These are phyloP conservation scores for Amanita polypyramis DNA, from an alignment of 768 basidiomycete species.

Conservation along the genomic window DNA sequence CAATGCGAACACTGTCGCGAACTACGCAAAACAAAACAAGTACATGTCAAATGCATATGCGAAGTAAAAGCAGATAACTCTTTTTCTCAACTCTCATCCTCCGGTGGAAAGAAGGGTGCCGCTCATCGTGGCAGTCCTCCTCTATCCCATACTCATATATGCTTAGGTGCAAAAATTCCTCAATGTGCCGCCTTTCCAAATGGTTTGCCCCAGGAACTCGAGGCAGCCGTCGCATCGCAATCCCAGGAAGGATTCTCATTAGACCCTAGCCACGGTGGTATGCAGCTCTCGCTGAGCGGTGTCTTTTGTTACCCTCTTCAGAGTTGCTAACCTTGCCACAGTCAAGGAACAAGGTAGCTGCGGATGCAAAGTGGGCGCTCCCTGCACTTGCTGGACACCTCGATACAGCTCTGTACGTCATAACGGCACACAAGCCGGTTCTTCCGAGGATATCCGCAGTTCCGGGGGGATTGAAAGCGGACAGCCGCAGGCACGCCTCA, in stretches of 20 bases:
- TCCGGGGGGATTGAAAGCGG: not conserved
- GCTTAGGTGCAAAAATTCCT: constrained; percentile 45
- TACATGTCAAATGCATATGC: constrained; percentile 83
- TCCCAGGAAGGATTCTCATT: constrained; percentile 38
- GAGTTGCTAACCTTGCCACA: constrained; percentile 36
- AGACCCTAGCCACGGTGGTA: constrained; percentile 60
- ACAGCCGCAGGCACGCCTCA: constrained; percentile 4
- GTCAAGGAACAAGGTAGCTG: constrained; percentile 25
- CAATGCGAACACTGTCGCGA: constrained; percentile 87
- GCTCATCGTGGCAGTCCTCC: constrained; percentile 15
- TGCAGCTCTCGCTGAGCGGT: constrained; percentile 39
- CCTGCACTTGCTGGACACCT: constrained; percentile 51
- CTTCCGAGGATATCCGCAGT: not conserved
- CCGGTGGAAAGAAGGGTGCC: constrained; percentile 56
- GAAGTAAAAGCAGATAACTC: constrained; percentile 54
- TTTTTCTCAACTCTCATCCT: constrained; percentile 26
- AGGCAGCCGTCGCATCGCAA: constrained; percentile 46
- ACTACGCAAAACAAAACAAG: constrained; percentile 74
- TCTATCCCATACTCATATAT: constrained; percentile 32
- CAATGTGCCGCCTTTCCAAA: constrained; percentile 72
- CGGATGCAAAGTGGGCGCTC: constrained; percentile 39
- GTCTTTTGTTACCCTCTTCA: constrained; percentile 21
- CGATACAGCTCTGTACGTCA: constrained; percentile 30
- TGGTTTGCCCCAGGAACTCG: constrained; percentile 63
- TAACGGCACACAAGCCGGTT: constrained; percentile 13